Percentiles rank a stretch among this genome's conserved stretches.
Conservation (phyloP, 768 basidiomycete species). For the Tylopilus vinaceipallidus region DNA sequence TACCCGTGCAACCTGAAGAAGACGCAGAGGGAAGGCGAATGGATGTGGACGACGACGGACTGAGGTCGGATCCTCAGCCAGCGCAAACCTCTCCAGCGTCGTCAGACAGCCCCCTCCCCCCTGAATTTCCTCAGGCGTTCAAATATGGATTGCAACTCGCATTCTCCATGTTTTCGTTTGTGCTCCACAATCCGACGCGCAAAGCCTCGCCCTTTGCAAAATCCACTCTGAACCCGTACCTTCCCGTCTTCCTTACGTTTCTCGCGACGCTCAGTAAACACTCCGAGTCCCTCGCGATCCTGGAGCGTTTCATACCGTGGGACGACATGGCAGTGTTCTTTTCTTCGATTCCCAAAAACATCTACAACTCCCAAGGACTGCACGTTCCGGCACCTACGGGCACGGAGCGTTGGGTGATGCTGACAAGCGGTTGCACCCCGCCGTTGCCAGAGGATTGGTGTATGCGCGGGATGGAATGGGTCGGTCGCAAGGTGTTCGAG, state of each 20-base stretch:
- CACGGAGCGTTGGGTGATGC: constrained; percentile 60
- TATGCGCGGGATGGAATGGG: constrained; percentile 95
- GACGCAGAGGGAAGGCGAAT: constrained; percentile 52
- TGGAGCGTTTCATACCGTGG: constrained; percentile 88
- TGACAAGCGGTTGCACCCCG: constrained; percentile 65
- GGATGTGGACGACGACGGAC: constrained; percentile 59
- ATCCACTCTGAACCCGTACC: constrained; percentile 77
- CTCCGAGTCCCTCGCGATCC: constrained; percentile 50
- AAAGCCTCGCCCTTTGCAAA: constrained; percentile 55
- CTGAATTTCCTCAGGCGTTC: constrained; percentile 63
- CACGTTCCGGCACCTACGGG: constrained; percentile 28
- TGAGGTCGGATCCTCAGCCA: constrained; percentile 19
- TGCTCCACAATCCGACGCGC: constrained; percentile 62
- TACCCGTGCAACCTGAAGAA: constrained; percentile 28
- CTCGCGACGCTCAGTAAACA: constrained; percentile 74
- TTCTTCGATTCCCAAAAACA: constrained; percentile 51
- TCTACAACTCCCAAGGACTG: constrained; percentile 48
- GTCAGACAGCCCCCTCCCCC: constrained; percentile 32
- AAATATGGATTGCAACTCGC: constrained; percentile 75
- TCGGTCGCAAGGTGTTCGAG: constrained; percentile 84
- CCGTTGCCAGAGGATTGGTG: constrained; percentile 95
- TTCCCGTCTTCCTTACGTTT: constrained; percentile 86
- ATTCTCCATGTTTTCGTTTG: constrained; percentile 72
- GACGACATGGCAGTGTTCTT: constrained; percentile 66
- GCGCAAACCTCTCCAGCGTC: constrained; percentile 27